phyloP scores from a whole-genome alignment of 495 filamentous ascomycete species.

The Hypoxylon lenormandii region DNA sequence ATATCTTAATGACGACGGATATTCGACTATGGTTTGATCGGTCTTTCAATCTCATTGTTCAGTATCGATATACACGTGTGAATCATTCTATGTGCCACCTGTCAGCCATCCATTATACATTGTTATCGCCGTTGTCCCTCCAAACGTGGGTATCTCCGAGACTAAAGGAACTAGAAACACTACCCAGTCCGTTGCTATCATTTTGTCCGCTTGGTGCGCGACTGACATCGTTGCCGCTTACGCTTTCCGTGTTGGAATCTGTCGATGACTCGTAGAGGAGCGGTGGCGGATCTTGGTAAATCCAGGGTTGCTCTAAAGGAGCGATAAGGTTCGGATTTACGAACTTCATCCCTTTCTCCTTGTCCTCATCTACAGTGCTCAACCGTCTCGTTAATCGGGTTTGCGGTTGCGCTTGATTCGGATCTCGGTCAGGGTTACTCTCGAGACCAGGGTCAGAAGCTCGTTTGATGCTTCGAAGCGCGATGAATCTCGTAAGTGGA shows the following conservation, averaged over 20 bases:
- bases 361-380: conserved; percentile 72
- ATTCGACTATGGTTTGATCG: neutral
- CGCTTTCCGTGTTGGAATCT: conserved; percentile 27
- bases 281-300: conserved; percentile 64
- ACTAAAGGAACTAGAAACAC: conserved; percentile 61
- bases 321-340: conserved; percentile 78
- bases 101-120: conserved; percentile 45
- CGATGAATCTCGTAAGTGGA: conserved; percentile 90
- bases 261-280: conserved; percentile 38
- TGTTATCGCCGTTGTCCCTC: conserved; percentile 57
- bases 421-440: conserved; percentile 64
- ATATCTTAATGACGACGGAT: too few relatives aligned
- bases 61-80: conserved; percentile 4
- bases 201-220: conserved; percentile 7
- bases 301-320: conserved; percentile 68
- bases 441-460: conserved; percentile 41
- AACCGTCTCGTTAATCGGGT: conserved; percentile 52
- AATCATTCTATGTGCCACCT: conserved; percentile 13
- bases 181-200: conserved; percentile 30
- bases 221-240: conserved; percentile 26
- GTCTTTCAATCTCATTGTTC: conserved; percentile 34
- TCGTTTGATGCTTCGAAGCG: conserved; percentile 77
- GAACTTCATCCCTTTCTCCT: conserved; percentile 73
- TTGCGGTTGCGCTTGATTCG: conserved; percentile 50
- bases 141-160: conserved; percentile 69